Evolutionary conservation across 1,284 basidiomycete genomes (phyloP).

Genomic region (Puccinia novopanici): DNA sequence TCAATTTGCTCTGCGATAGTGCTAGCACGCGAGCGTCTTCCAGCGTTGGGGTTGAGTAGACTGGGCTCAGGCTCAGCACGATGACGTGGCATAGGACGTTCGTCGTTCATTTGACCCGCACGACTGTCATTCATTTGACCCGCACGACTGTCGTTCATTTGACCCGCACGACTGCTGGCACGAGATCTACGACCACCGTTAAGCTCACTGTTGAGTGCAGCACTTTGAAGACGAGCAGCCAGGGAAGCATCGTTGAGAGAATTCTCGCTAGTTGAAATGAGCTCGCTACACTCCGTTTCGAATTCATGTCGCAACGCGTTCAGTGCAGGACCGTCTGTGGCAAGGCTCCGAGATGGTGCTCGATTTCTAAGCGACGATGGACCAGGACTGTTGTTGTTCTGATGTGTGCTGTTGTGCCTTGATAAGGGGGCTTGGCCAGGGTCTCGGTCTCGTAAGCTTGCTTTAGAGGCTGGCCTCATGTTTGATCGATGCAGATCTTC

Average conservation of each 20-base stretch:
- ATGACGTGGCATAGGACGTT: conserved; percentile 18
- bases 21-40: conserved; percentile 20
- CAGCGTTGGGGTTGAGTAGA: conserved; percentile 19
- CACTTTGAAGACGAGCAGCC: conserved; percentile 42
- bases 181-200: conserved; percentile 43
- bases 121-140: no score
- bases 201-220: conserved; percentile 43
- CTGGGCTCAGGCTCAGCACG: not conserved
- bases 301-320: not conserved
- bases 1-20: conserved; percentile 14
- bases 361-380: conserved; percentile 5
- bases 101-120: conserved; percentile 14
- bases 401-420: conserved; percentile 20
- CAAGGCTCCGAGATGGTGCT: conserved; percentile 23
- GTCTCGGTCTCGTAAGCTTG: conserved; percentile 20
- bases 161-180: conserved; percentile 20
- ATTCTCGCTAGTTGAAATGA: not conserved
- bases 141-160: no score
- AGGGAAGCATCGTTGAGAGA: conserved; percentile 8
- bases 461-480: conserved; percentile 13
- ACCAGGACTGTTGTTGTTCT: conserved; percentile 9
- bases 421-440: conserved; percentile 18
- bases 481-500: not conserved
- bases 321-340: not conserved
- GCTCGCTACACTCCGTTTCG: not conserved